Evolutionary conservation across 2,329 filamentous ascomycete genomes (phyloP), one percentile per base, ranked within the genome.

Genomic region (Exophiala oligosperma): DNA sequence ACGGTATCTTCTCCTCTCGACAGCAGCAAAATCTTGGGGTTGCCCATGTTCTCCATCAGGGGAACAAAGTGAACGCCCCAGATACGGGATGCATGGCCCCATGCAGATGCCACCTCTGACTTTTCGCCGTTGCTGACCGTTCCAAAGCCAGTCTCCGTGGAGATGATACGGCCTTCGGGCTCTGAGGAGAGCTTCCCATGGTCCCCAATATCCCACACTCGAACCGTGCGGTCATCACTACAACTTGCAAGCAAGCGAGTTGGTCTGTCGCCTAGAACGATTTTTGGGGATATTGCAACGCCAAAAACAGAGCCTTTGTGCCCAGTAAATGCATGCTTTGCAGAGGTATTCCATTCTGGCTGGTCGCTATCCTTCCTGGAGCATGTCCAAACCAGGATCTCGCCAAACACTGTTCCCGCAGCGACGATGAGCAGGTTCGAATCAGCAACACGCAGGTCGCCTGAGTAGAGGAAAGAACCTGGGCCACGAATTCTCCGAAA

Each of bases 281-380:
- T 72, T 64, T 76, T 69, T 1, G 81, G 76, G 0, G 91, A 96
- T 37, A 97, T 88, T 32, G 86, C 81, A 2, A 99, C 89, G 1
- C 91, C 92, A 65, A 97, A 99, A 28, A 99, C 88, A 0, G 93
- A 97, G 0, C 94, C 94, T 68, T 97, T 92, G 68, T 99, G 94
- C 0, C 84, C 85, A 7, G 79, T 78, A 67, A 87, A 86, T 44
- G 81, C 78, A 63, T 81, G 79, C 65, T 85, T 82, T 12, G 81
- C 77, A 4, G 72, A 74, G 12, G 75, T 71, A 24, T 63, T 62
- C 28, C 69, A 69, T 37, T 64, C 49, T 6, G 11, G 4, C 8
- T 61, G 32, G 7, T 49, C 56, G 12, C 57, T 48, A 17, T 57
- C 48, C 12, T 66, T 54, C 41, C 47, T 66, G 48, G 76, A 74